Conservation (phyloP, 1,139 yeast species). For the Zhuliangozyma blackwelliae region DNA sequence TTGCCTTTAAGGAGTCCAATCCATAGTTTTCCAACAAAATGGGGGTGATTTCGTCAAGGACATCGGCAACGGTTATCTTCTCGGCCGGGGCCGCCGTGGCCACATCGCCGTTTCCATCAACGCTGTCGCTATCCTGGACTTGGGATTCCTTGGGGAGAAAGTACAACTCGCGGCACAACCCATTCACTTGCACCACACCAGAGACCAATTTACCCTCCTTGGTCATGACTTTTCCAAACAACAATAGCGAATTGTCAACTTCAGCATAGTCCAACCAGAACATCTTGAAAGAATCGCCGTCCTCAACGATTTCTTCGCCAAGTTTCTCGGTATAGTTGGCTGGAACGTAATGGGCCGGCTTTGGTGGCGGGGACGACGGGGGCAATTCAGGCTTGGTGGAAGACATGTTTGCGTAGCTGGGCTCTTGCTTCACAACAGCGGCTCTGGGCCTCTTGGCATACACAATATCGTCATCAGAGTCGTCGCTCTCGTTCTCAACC, state of each 20-base stretch:
- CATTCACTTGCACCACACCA: conserved; percentile 73
- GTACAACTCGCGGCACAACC: conserved; percentile 66
- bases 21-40: conserved; percentile 60
- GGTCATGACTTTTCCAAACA: conserved; percentile 80
- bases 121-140: conserved; percentile 20
- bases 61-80: conserved; percentile 51
- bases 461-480: conserved; percentile 54
- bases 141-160: conserved; percentile 59
- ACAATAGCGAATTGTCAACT: conserved; percentile 59
- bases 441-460: conserved; percentile 44
- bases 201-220: conserved; percentile 60
- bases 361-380: conserved; percentile 22
- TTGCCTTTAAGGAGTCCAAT: conserved; percentile 59
- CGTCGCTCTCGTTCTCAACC: conserved; percentile 17
- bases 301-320: conserved; percentile 41
- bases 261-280: conserved; percentile 92
- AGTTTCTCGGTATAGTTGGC: conserved; percentile 40
- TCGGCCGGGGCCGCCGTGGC: background rate
- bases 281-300: conserved; percentile 55
- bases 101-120: too few relatives aligned
- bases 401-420: conserved; percentile 19
- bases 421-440: conserved; percentile 18
- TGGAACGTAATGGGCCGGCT: conserved; percentile 15
- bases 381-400: conserved; percentile 19
- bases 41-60: conserved; percentile 73